A percentile compares a stretch with the other conserved stretches of the same genome.
Evolutionary conservation across 164 flowering plant species (phyloP).

Genomic region (Kingdonia uniflora): DNA sequence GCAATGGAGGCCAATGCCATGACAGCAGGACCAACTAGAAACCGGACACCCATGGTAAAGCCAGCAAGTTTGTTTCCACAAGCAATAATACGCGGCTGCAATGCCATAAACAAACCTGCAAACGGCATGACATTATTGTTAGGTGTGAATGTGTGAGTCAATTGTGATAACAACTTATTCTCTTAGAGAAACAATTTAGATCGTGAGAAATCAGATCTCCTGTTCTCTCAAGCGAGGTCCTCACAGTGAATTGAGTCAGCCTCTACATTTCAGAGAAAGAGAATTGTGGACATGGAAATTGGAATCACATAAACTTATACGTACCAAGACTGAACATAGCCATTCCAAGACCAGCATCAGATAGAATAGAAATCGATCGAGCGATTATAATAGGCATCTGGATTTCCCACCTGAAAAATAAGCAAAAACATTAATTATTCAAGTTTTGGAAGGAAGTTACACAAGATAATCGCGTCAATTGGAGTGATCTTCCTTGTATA

Average conservation of each 20-base stretch:
- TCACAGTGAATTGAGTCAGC: too few relatives aligned
- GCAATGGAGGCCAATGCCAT: slow-evolving; percentile 87
- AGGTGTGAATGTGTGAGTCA: neutral
- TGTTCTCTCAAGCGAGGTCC: too few relatives aligned
- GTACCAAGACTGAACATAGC: slow-evolving; percentile 98
- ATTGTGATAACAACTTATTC: too few relatives aligned
- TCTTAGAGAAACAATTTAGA: too few relatives aligned
- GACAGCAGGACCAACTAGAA: slow-evolving; percentile 80
- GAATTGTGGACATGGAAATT: neutral
- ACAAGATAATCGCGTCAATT: too few relatives aligned
- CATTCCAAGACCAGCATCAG: slow-evolving; percentile 97
- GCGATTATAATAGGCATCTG: slow-evolving; percentile 82
- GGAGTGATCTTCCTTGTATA: too few relatives aligned
- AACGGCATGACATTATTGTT: neutral
- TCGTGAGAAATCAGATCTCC: too few relatives aligned
- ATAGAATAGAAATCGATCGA: slow-evolving; percentile 56
- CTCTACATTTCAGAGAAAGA: too few relatives aligned
- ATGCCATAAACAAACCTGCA: slow-evolving; percentile 90
- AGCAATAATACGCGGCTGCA: slow-evolving; percentile 81
- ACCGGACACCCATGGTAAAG: slow-evolving; percentile 76
- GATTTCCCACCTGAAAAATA: slow-evolving; percentile 49
- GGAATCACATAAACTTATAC: neutral
- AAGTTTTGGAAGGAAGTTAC: neutral
- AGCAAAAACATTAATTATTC: too few relatives aligned
- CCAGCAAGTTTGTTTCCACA: slow-evolving; percentile 80